Base-by-base conservation (phyloP, 176 grass and related monocot species). In the Cenchrus americanus region DNA sequence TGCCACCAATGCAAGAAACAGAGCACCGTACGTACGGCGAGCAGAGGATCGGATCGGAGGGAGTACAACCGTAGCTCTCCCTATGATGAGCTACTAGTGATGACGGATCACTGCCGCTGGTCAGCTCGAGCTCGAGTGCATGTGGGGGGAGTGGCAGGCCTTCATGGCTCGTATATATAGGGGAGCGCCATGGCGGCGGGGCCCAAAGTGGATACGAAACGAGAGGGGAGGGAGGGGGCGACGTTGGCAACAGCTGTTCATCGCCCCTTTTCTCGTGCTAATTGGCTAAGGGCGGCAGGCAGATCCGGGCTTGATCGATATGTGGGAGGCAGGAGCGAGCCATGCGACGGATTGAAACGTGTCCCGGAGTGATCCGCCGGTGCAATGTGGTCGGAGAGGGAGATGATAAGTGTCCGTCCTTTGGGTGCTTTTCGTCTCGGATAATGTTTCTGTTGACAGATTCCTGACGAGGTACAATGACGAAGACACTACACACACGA, bases 131-230 rank as follows among this genome's bases (percentile, higher is more conserved):
- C 43, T 76, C 30, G 2, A 52, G 55, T 58, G 86, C 75, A 84
- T 46, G 81, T 64, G 83, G 51, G 21, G 41, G 21, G 27, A 15
- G 70, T 44, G 22, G 71, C 50, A 59, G 17, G 18, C 19, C 6
- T 51, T 89, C 82, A 76, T 80, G 82, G 82, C 70, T 9, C 18
- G 5, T 57, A 76, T 71, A 41, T 89, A 82, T 89, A 89, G 72
- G 49, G 81, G 48, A 26, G 1, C 4, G 30, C 17, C 21, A 18
- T 4, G 57, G 69, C 2, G 2, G 3, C 27, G 24, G 32, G 66
- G 32, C 12, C 11, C 73, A 5, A 51, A 10, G 14, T 10, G 42
- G 77, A 48, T 68, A 51, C 64, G 55, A 15, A 86, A 90, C 66
- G 83, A 90, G 53, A 10, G 88, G 83, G 78, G 34, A 67, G 46